These are phyloP conservation scores for Suillus alpinus DNA, from an alignment of 768 basidiomycete genomes.

Conservation along the genomic window DNA sequence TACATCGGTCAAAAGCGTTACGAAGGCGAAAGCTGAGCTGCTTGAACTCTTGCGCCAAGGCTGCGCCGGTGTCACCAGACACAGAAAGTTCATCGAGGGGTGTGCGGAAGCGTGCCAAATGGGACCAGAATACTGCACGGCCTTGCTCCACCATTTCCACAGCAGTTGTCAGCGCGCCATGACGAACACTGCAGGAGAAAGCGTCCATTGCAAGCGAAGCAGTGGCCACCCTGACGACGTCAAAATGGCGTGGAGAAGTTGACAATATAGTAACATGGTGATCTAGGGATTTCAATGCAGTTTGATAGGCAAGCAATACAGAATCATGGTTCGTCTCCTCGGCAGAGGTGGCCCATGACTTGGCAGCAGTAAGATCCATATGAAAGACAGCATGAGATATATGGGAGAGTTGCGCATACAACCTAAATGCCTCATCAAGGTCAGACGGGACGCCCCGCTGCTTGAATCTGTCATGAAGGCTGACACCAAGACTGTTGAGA, in stretches of 20 bases:
- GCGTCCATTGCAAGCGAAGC: constrained; percentile 22
- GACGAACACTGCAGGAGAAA: constrained; percentile 24
- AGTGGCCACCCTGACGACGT: constrained; percentile 11
- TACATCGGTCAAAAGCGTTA: constrained; percentile 7
- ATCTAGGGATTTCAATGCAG: constrained; percentile 23
- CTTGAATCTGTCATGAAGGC: constrained; percentile 7
- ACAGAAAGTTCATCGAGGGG: constrained; percentile 24
- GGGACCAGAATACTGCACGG: constrained; percentile 33
- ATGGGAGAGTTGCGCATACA: neutral
- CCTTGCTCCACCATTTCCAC: constrained; percentile 30
- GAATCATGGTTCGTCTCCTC: constrained; percentile 22
- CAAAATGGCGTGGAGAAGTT: constrained; percentile 14
- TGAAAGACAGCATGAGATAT: too few relatives aligned
- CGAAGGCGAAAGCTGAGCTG: constrained; percentile 15
- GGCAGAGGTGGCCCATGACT: neutral
- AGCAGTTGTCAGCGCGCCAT: constrained; percentile 19
- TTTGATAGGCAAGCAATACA: constrained; percentile 28
- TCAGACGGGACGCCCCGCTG: constrained; percentile 8
- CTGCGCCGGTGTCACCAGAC: constrained; percentile 14
- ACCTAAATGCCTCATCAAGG: constrained; percentile 9
- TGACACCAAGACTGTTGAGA: constrained; percentile 10
- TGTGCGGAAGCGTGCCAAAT: constrained; percentile 24
- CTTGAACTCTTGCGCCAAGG: constrained; percentile 22
- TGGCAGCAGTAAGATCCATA: too few relatives aligned
- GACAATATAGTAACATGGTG: constrained; percentile 13